These are phyloP conservation scores for Hypoxylon sp. DNA, from an alignment of 2,329 filamentous ascomycete genomes.

Conservation along the genomic window DNA sequence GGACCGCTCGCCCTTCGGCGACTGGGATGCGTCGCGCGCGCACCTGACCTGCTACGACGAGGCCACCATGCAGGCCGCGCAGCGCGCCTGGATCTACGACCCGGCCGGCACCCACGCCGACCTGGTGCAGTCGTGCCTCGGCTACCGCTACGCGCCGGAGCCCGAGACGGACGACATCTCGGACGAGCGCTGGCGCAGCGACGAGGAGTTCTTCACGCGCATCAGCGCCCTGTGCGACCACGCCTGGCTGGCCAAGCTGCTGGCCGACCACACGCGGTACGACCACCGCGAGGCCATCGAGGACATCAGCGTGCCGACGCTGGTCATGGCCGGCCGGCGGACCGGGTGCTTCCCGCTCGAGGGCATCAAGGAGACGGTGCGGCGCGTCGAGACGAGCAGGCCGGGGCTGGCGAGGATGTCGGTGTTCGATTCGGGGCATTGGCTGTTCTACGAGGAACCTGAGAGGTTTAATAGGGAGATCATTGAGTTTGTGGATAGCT, in stretches of 20 bases:
- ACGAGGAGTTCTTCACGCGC: constrained; percentile 54
- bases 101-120: constrained; percentile 52
- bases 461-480: constrained; percentile 55
- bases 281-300: constrained; percentile 58
- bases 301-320: constrained; percentile 50
- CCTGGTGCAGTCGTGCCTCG: constrained; percentile 54
- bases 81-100: constrained; percentile 64
- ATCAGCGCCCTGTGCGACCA: constrained; percentile 54
- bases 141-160: constrained; percentile 51
- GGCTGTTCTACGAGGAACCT: constrained; percentile 58
- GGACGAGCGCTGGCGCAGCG: constrained; percentile 42
- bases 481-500: constrained; percentile 47
- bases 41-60: constrained; percentile 57
- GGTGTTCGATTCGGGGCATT: constrained; percentile 56
- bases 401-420: constrained; percentile 47
- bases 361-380: constrained; percentile 55
- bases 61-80: constrained; percentile 53
- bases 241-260: constrained; percentile 54
- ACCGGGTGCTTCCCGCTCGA: constrained; percentile 56
- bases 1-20: constrained; percentile 51
- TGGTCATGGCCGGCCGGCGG: constrained; percentile 55
- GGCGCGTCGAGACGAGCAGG: constrained; percentile 45
- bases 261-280: constrained; percentile 57
- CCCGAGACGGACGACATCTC: constrained; percentile 43
- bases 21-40: constrained; percentile 51